Conservation (phyloP, 768 basidiomycete species). For the Rhizopogon rudus region DNA sequence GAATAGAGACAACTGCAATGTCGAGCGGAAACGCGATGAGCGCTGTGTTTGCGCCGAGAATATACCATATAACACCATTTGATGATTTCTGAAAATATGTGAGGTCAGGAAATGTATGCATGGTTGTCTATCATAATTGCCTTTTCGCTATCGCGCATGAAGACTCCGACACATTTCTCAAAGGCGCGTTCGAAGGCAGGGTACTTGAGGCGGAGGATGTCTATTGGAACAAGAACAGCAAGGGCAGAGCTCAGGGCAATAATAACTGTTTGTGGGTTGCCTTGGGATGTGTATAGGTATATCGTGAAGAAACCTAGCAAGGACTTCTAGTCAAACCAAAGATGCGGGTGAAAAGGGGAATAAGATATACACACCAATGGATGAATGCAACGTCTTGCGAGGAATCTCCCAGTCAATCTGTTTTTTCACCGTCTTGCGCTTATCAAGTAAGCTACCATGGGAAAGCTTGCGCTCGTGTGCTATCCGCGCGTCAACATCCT, state of each 20-base stretch:
- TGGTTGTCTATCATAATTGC: slow-evolving; percentile 27
- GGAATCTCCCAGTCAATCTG: slow-evolving; percentile 86
- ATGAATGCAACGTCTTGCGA: slow-evolving; percentile 80
- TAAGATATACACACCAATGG: slow-evolving; percentile 55
- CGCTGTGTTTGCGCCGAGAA: slow-evolving; percentile 78
- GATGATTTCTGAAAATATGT: slow-evolving; percentile 44
- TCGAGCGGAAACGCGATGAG: slow-evolving; percentile 77
- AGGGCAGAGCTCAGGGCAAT: slow-evolving; percentile 61
- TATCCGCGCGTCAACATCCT: slow-evolving; percentile 14
- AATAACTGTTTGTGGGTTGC: slow-evolving; percentile 48
- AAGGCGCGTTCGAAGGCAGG: slow-evolving; percentile 64
- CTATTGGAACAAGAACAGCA: slow-evolving; percentile 64
- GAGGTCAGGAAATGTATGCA: background rate
- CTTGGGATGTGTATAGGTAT: slow-evolving; percentile 48
- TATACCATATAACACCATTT: slow-evolving; percentile 89
- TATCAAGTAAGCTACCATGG: slow-evolving; percentile 9
- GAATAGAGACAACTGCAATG: slow-evolving; percentile 82
- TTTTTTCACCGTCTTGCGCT: slow-evolving; percentile 23
- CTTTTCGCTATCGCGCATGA: slow-evolving; percentile 89
- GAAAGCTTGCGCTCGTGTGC: slow-evolving; percentile 15
- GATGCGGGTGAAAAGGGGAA: background rate
- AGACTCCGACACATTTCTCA: slow-evolving; percentile 67
- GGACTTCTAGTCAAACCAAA: slow-evolving; percentile 2
- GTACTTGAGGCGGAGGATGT: slow-evolving; percentile 66
- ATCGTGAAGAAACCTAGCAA: slow-evolving; percentile 58